Evolutionary conservation across 345 rosid species (phyloP), one percentile per base, ranked within the genome.

Genomic region (Fremontodendron californicum): DNA sequence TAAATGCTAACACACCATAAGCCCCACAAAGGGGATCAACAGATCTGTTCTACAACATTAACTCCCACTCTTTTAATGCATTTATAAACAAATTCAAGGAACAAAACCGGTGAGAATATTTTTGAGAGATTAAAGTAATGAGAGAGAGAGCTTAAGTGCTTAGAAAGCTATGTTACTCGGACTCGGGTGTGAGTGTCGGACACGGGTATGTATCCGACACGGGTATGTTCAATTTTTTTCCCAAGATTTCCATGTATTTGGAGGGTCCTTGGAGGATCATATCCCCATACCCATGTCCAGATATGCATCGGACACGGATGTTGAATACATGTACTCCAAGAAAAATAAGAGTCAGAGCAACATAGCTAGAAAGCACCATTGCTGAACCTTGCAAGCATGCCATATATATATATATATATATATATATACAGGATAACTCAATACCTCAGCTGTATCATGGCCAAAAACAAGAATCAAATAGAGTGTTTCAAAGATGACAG

Each of bases 401-500:
- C 37, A 12, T 13, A 25, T 21, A 57, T 9, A 27, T 27, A 18
- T 8, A 3, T 27, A 60, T 18, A 29, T 43, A 29, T n/a, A n/a
- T n/a, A 43, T 45, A 12, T 27, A 21, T 5, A 46, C 42, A 76
- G 74, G 45, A 46, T 9, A 73, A 58, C 42, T 72, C 64, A 82
- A 65, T 87, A 93, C 99, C 98, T 93, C 99, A 15, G 89, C 71
- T 10, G 93, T 90, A 83, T 86, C 92, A 83, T 92, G 91, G 76
- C 93, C 97, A 68, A 89, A 93, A 60, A 85, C 83, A 79, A 95
- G 90, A 82, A 90, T 89, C 86, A 92, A 78, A 85, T 93, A 86
- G 54, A 95, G 92, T 1, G 98, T 95, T 83, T 95, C 97, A 71
- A 95, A 95, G 77, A 95, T 91, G 77, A 95, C 98, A 76, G 96